These are phyloP conservation scores for Rutstroemia sp. DNA, from an alignment of 2,329 filamentous ascomycete species.

Conservation along the genomic window DNA sequence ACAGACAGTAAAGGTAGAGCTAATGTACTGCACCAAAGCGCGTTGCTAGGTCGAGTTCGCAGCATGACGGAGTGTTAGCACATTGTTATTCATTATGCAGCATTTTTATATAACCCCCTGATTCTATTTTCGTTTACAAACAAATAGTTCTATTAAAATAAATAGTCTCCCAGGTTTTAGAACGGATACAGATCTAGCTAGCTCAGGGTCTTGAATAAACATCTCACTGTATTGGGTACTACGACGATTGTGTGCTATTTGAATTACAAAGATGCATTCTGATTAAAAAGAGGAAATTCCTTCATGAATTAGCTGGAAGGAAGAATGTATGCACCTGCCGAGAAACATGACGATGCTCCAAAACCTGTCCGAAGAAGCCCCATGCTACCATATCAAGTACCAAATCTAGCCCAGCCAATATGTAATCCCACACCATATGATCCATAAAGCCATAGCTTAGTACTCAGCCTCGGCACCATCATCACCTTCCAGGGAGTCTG, in stretches of 20 bases:
- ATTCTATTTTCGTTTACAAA: no score
- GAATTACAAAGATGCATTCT: slow-evolving; percentile 28
- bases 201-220: neutral
- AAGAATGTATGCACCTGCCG: slow-evolving; percentile 19
- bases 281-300: slow-evolving; percentile 26
- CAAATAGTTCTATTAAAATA: no score
- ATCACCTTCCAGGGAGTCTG: slow-evolving; percentile 44
- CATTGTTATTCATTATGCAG: no score
- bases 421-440: slow-evolving; percentile 23
- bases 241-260: slow-evolving; percentile 9
- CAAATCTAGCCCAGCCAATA: slow-evolving; percentile 26
- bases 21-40: neutral
- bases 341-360: slow-evolving; percentile 24
- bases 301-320: slow-evolving; percentile 21
- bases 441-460: slow-evolving; percentile 15
- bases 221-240: neutral
- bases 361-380: slow-evolving; percentile 22
- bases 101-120: no score
- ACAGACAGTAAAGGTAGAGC: neutral
- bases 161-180: no score
- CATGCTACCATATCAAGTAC: slow-evolving; percentile 23
- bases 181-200: neutral
- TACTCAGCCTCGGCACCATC: slow-evolving; percentile 45
- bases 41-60: no score
- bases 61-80: no score